A percentile compares a stretch with the other conserved stretches of the same genome.
Conservation (phyloP, 1,284 basidiomycete genomes). For the Ustilago vetiveriae region DNA sequence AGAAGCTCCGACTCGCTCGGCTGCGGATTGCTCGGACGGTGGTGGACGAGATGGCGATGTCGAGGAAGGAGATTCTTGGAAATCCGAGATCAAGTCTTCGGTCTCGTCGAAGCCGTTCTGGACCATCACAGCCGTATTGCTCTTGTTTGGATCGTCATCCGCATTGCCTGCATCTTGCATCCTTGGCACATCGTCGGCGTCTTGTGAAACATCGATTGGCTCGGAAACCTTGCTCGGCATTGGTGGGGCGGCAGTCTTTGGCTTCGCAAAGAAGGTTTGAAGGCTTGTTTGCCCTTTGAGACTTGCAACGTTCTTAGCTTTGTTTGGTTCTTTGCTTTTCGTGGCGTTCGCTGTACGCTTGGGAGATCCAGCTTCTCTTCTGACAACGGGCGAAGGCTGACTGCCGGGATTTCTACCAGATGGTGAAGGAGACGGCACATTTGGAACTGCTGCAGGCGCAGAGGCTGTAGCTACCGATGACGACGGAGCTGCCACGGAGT, state of each 20-base stretch:
- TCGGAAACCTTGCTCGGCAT: background rate
- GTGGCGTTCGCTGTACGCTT: constrained; percentile 4
- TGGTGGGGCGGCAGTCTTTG: background rate
- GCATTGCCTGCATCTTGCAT: background rate
- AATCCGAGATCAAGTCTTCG: constrained; percentile 20
- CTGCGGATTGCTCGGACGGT: constrained; percentile 28
- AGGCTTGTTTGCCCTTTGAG: constrained; percentile 40
- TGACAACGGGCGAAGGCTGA: constrained; percentile 22
- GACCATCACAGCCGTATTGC: background rate
- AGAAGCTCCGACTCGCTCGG: constrained; percentile 33
- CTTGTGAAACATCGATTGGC: constrained; percentile 4
- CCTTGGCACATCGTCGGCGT: background rate
- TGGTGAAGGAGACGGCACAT: background rate
- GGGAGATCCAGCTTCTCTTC: constrained; percentile 8
- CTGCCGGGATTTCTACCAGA: constrained; percentile 5
- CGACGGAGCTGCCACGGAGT: background rate
- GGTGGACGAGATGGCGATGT: constrained; percentile 65
- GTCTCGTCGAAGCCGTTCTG: constrained; percentile 4
- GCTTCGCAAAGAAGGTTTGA: constrained; percentile 36
- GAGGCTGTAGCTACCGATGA: constrained; percentile 3
- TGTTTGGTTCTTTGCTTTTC: constrained; percentile 16
- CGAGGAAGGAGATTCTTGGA: constrained; percentile 3
- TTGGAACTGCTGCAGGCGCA: background rate
- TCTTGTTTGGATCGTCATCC: background rate
- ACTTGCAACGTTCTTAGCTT: constrained; percentile 16